Evolutionary conservation across 768 basidiomycete genomes (phyloP).

Genomic region (Boletus coccyginus): DNA sequence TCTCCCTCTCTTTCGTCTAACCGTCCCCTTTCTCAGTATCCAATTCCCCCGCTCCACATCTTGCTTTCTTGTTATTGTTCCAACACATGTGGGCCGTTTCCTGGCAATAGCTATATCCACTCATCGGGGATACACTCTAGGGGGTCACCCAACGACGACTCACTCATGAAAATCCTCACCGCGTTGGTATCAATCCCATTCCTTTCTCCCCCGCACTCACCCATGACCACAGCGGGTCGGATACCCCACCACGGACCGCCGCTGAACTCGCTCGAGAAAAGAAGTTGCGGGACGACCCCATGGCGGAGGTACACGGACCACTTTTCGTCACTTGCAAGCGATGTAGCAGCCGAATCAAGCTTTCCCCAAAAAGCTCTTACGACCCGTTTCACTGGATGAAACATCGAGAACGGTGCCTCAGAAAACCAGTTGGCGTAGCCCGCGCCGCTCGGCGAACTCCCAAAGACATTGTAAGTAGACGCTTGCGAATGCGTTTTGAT

Average conservation of each 20-base stretch:
- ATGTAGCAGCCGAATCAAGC: slow-evolving; percentile 58
- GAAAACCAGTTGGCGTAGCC: slow-evolving; percentile 33
- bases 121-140: slow-evolving; percentile 24
- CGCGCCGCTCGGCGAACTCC: slow-evolving; percentile 14
- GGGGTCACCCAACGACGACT: slow-evolving; percentile 24
- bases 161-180: slow-evolving; percentile 20
- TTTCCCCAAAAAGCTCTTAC: slow-evolving; percentile 63
- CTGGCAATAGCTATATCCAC: slow-evolving; percentile 7
- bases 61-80: not conserved
- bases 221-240: slow-evolving; percentile 17
- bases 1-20: not conserved
- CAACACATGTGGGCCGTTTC: slow-evolving; percentile 22
- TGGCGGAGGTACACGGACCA: slow-evolving; percentile 50
- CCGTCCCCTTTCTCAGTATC: not conserved
- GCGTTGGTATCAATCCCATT: slow-evolving; percentile 16
- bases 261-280: slow-evolving; percentile 51
- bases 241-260: slow-evolving; percentile 33
- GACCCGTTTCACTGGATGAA: slow-evolving; percentile 68
- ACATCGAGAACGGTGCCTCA: slow-evolving; percentile 59
- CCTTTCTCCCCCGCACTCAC: slow-evolving; percentile 8
- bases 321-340: slow-evolving; percentile 52
- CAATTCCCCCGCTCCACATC: slow-evolving; percentile 1
- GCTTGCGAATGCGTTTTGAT: not conserved
- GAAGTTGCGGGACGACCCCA: slow-evolving; percentile 49
- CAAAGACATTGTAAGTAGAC: slow-evolving; percentile 24